phyloP scores from a whole-genome alignment of 257 asterid genomes.

The Nicotiana tomentosiformis region DNA sequence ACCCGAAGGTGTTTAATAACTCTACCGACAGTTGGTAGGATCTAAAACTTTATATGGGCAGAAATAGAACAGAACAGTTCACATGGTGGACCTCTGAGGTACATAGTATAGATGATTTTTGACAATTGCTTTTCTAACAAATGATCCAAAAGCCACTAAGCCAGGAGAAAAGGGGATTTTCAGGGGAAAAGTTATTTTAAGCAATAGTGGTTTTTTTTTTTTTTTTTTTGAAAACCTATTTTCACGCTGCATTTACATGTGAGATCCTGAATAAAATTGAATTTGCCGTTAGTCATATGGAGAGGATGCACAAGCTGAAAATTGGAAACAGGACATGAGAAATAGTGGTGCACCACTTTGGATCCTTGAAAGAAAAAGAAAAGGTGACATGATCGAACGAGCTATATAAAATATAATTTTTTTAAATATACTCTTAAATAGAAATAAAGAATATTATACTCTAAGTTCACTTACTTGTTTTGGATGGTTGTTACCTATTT shows the following conservation, averaged over 20 bases:
- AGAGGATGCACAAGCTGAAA: not conserved
- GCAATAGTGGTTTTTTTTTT: not conserved
- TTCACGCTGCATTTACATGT: not conserved
- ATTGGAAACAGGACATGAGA: not conserved
- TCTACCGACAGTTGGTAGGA: not conserved
- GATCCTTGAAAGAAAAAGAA: too few species aligned
- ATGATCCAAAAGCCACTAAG: not conserved
- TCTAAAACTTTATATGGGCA: not conserved
- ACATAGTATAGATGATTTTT: not conserved
- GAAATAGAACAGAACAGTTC: not conserved
- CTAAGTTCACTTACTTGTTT: too few species aligned
- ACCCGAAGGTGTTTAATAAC: not conserved
- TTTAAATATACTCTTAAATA: too few species aligned
- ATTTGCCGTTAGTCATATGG: not conserved
- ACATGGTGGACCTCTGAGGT: not conserved
- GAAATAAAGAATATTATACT: too few species aligned
- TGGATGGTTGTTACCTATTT: too few species aligned
- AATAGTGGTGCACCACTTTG: too few species aligned
- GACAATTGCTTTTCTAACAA: not conserved
- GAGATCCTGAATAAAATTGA: too few species aligned
- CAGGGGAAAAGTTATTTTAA: not conserved
- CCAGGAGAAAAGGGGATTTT: not conserved
- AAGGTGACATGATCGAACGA: too few species aligned
- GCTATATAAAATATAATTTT: too few species aligned
- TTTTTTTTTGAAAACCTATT: not conserved